These are phyloP conservation scores for Sodiomyces alkalinus DNA, from an alignment of 2,329 filamentous ascomycete genomes.

Conservation along the genomic window DNA sequence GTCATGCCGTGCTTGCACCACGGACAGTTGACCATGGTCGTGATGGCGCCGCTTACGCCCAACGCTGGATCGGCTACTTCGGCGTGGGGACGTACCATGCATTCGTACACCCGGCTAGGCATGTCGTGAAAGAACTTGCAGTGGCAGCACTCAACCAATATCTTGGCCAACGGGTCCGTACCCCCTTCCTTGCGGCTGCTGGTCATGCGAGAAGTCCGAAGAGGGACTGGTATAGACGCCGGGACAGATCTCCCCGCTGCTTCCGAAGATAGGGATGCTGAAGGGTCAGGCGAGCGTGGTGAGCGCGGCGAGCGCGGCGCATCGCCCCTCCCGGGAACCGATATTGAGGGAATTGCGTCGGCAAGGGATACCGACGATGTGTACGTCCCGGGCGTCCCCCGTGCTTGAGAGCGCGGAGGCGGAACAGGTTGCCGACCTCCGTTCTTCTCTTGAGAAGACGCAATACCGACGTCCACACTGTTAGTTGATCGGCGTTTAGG, in stretches of 20 bases:
- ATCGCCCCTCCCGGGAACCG: too few species aligned
- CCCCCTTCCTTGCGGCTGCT: constrained; percentile 4
- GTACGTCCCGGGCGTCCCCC: too few species aligned
- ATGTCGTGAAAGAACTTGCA: constrained; percentile 53
- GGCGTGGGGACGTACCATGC: constrained; percentile 44
- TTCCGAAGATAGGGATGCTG: neutral
- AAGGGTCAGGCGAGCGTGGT: neutral
- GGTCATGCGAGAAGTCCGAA: constrained; percentile 3
- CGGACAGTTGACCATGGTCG: constrained; percentile 50
- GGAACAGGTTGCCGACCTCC: too few species aligned
- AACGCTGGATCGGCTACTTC: constrained; percentile 34
- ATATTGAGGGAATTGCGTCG: too few species aligned
- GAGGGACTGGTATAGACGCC: neutral
- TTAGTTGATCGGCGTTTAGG: too few species aligned
- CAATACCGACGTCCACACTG: too few species aligned
- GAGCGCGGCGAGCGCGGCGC: neutral
- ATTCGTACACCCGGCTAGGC: constrained; percentile 48
- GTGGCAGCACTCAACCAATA: constrained; percentile 49
- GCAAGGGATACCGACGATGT: too few species aligned
- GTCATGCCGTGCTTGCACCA: constrained; percentile 62
- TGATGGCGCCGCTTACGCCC: constrained; percentile 40
- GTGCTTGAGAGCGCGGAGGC: too few species aligned
- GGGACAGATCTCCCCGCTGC: constrained; percentile 5
- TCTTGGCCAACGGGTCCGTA: constrained; percentile 37
- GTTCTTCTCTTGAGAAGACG: too few species aligned